These are phyloP conservation scores for Theileria sp. DNA, from an alignment of 169 alveolate species.

Conservation along the genomic window DNA sequence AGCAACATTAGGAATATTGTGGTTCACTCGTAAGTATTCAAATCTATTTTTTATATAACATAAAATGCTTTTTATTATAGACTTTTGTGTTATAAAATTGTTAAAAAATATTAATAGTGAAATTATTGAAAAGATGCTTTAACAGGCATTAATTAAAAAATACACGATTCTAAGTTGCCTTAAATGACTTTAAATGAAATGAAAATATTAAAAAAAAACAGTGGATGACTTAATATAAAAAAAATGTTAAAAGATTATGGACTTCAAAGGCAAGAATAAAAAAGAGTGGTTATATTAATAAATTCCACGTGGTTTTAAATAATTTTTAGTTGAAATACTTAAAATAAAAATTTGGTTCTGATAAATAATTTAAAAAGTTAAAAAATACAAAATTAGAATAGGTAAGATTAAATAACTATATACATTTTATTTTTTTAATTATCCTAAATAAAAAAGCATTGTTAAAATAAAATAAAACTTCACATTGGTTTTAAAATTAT, in stretches of 20 bases:
- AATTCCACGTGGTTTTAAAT: neutral
- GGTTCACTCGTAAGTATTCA: neutral
- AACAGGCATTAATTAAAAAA: neutral
- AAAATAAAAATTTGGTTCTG: neutral
- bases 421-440: no score
- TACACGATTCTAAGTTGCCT: neutral
- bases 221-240: no score
- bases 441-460: neutral
- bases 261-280: neutral
- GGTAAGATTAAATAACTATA: no score
- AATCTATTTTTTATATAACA: neutral
- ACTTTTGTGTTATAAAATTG: neutral
- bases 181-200: no score
- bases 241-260: neutral
- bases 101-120: neutral
- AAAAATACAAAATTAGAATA: neutral
- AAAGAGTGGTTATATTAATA: neutral
- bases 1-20: neutral
- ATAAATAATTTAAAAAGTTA: no score
- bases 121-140: neutral
- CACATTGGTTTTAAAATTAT: no score
- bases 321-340: no score
- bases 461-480: neutral
- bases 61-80: neutral
- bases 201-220: no score